A percentile compares a stretch with the other conserved stretches of the same genome.
Conservation (phyloP, 768 basidiomycete genomes). For the Terana coerulea region DNA sequence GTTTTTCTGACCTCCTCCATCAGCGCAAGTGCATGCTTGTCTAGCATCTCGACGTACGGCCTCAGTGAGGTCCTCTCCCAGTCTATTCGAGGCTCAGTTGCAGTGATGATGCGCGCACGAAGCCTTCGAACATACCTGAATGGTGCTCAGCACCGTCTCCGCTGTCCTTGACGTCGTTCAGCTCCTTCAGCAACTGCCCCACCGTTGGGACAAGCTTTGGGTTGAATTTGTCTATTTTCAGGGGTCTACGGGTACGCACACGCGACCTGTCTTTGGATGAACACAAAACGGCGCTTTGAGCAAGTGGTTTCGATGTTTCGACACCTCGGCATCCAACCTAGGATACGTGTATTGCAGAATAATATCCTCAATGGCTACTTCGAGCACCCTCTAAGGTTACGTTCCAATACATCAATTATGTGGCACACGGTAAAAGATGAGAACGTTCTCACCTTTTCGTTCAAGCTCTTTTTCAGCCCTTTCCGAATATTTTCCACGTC, state of each 20-base stretch:
- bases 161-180: conserved; percentile 44
- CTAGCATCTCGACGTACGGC: conserved; percentile 87
- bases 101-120: too few species aligned
- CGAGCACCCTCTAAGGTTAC: conserved; percentile 32
- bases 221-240: conserved; percentile 72
- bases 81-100: conserved; percentile 35
- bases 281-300: conserved; percentile 97
- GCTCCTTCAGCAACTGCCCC: conserved; percentile 72
- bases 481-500: conserved; percentile 73
- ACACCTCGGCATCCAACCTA: conserved; percentile 94
- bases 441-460: too few species aligned
- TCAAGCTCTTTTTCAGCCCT: too few species aligned
- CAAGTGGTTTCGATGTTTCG: conserved; percentile 95
- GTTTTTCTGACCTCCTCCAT: conserved; percentile 52
- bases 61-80: conserved; percentile 88
- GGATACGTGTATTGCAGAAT: conserved; percentile 95
- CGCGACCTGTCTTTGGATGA: conserved; percentile 92
- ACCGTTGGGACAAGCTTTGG: conserved; percentile 87
- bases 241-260: conserved; percentile 92
- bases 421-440: too few species aligned
- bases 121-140: conserved; percentile 46
- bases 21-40: conserved; percentile 58
- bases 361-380: conserved; percentile 74
- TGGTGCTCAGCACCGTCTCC: conserved; percentile 40
- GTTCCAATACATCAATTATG: too few species aligned